These are phyloP conservation scores for Apodospora peruviana DNA, from an alignment of 495 filamentous ascomycete species.

Conservation along the genomic window DNA sequence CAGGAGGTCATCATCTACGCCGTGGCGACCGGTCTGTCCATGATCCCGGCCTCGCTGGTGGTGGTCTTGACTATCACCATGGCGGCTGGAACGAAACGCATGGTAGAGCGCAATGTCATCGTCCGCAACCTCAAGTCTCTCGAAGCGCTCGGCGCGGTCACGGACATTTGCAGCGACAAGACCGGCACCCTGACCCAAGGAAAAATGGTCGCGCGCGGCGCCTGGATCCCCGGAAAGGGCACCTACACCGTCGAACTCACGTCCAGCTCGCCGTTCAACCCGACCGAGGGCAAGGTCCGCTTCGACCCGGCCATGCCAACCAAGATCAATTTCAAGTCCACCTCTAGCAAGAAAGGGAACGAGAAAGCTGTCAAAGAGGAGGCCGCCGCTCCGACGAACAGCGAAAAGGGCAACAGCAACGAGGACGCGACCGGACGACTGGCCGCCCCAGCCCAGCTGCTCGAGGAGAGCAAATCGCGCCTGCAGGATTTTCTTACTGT, in stretches of 20 bases:
- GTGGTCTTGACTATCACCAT: conserved; percentile 70
- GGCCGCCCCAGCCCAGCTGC: conserved; percentile 5
- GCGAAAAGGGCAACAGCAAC: neutral
- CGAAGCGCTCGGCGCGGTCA: conserved; percentile 78
- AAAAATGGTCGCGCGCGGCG: conserved; percentile 68
- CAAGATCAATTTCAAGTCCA: conserved; percentile 17
- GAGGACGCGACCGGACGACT: neutral
- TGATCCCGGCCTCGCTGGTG: conserved; percentile 65
- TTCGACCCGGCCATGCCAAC: conserved; percentile 20
- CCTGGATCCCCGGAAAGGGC: conserved; percentile 65
- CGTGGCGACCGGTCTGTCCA: conserved; percentile 64
- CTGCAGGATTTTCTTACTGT: conserved; percentile 29
- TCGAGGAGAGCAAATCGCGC: conserved; percentile 12
- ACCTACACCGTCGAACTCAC: conserved; percentile 52
- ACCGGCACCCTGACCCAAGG: conserved; percentile 77
- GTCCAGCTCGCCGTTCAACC: conserved; percentile 45
- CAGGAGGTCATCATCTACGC: conserved; percentile 80
- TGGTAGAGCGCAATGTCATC: conserved; percentile 74
- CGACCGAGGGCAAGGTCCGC: conserved; percentile 21
- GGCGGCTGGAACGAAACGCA: conserved; percentile 71
- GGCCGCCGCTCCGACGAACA: neutral
- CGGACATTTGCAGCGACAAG: conserved; percentile 84
- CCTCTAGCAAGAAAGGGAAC: conserved; percentile 4
- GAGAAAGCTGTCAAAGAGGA: conserved; percentile 1
- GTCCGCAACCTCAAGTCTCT: conserved; percentile 66